phyloP scores from a whole-genome alignment of 2,329 filamentous ascomycete genomes.

The Aspergillus sp. region DNA sequence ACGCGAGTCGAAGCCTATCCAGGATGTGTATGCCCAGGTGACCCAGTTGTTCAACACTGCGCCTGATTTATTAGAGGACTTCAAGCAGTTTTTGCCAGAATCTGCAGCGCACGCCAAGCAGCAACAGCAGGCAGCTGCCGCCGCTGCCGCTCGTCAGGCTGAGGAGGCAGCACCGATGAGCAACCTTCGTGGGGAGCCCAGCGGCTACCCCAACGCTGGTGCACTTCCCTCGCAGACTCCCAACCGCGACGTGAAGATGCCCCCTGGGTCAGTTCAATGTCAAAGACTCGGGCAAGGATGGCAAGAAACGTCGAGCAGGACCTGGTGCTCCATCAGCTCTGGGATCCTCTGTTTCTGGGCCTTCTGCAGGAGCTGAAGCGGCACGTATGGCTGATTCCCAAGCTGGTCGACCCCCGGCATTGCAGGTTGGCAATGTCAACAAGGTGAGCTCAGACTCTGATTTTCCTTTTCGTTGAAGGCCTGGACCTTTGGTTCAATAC shows the following conservation, averaged over 20 bases:
- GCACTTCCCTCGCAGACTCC: slow-evolving; percentile 48
- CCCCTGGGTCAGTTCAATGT: slow-evolving; percentile 93
- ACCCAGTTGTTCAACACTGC: slow-evolving; percentile 90
- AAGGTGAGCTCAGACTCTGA: slow-evolving; percentile 41
- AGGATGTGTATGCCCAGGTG: slow-evolving; percentile 96
- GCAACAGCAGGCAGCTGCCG: slow-evolving; percentile 33
- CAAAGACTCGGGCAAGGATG: slow-evolving; percentile 79
- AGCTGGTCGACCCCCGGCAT: slow-evolving; percentile 27
- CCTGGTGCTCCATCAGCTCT: slow-evolving; percentile 36
- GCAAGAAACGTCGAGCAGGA: slow-evolving; percentile 75
- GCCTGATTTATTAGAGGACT: slow-evolving; percentile 92
- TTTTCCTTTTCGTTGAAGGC: neutral
- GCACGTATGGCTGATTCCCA: slow-evolving; percentile 29
- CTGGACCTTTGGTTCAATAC: slow-evolving; percentile 26
- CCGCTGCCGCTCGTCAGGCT: slow-evolving; percentile 49
- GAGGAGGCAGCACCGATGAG: slow-evolving; percentile 67
- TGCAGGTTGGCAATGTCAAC: slow-evolving; percentile 40
- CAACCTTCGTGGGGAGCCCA: slow-evolving; percentile 53
- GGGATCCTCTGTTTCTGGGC: slow-evolving; percentile 25
- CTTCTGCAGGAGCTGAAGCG: slow-evolving; percentile 25
- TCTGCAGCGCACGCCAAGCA: slow-evolving; percentile 68
- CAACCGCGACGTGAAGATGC: slow-evolving; percentile 62
- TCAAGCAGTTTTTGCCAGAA: slow-evolving; percentile 96
- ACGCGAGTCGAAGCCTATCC: slow-evolving; percentile 94
- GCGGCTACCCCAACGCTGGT: slow-evolving; percentile 35